A percentile compares a stretch with the other conserved stretches of the same genome.
Conservation (phyloP, 2,329 filamentous ascomycete species). For the Exophiala oligosperma region DNA sequence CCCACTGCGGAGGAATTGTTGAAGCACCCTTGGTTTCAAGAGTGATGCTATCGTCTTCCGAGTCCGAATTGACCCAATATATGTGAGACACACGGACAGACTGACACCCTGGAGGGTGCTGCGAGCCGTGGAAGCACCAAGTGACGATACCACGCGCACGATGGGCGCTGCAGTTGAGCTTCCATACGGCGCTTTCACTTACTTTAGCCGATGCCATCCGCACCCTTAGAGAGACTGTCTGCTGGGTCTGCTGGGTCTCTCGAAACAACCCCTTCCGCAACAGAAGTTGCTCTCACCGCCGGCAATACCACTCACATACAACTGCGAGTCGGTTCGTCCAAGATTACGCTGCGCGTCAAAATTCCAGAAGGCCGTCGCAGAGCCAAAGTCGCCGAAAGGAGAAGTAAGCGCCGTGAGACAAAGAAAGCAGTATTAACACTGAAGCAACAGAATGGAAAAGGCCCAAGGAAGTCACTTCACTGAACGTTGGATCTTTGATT, state of each 20-base stretch:
- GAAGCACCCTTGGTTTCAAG: constrained; percentile 34
- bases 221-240: background rate
- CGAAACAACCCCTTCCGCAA: background rate
- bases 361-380: no score
- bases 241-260: background rate
- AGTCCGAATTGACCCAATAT: background rate
- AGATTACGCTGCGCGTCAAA: background rate
- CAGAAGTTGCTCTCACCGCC: background rate
- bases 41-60: constrained; percentile 1
- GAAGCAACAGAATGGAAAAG: no score
- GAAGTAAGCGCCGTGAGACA: no score
- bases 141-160: background rate
- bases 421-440: no score
- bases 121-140: background rate
- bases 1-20: constrained; percentile 33
- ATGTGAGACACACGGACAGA: constrained; percentile 1
- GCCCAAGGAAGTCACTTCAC: no score
- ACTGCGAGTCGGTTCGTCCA: background rate
- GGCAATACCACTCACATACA: background rate
- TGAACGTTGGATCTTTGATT: no score
- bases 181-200: background rate
- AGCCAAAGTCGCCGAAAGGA: no score
- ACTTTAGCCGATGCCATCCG: background rate
- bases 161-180: constrained; percentile 5
- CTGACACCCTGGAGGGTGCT: background rate